phyloP scores from a whole-genome alignment of 2,329 filamentous ascomycete genomes.

The Trichophyton rubrum region DNA sequence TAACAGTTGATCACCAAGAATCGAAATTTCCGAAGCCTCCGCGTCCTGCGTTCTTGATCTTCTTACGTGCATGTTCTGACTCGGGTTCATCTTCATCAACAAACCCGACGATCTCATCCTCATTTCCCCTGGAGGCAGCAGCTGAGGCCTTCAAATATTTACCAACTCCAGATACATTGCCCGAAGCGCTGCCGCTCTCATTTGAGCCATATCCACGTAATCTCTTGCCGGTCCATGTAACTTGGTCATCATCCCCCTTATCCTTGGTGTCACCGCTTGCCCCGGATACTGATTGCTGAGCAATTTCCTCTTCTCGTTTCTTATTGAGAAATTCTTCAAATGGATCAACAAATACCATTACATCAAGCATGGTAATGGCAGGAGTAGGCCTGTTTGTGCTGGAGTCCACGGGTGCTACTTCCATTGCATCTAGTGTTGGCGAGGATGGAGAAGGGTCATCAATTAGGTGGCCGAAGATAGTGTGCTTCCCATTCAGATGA shows the following conservation, averaged over 20 bases:
- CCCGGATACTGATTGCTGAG: constrained; percentile 22
- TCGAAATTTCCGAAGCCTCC: constrained; percentile 93
- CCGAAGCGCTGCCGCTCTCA: constrained; percentile 30
- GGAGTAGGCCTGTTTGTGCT: constrained; percentile 61
- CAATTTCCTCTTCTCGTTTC: constrained; percentile 50
- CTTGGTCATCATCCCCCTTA: constrained; percentile 64
- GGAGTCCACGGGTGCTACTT: constrained; percentile 60
- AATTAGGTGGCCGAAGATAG: constrained; percentile 82
- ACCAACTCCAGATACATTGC: constrained; percentile 48
- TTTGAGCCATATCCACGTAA: constrained; percentile 54
- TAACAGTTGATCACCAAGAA: constrained; percentile 51
- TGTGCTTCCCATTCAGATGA: constrained; percentile 90
- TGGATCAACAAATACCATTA: constrained; percentile 81
- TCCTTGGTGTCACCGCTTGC: constrained; percentile 11
- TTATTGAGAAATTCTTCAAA: constrained; percentile 86
- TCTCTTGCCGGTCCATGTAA: constrained; percentile 93
- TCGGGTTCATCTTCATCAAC: constrained; percentile 52
- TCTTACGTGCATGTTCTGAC: constrained; percentile 63
- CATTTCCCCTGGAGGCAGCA: constrained; percentile 20
- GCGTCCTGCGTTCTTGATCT: constrained; percentile 45
- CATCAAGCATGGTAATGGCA: constrained; percentile 67
- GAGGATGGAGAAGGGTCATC: constrained; percentile 45
- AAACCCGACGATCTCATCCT: constrained; percentile 50
- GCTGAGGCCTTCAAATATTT: constrained; percentile 65
- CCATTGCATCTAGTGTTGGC: constrained; percentile 54